These are phyloP conservation scores for Vitis labrusca DNA, from an alignment of 164 flowering plant species.

Conservation along the genomic window DNA sequence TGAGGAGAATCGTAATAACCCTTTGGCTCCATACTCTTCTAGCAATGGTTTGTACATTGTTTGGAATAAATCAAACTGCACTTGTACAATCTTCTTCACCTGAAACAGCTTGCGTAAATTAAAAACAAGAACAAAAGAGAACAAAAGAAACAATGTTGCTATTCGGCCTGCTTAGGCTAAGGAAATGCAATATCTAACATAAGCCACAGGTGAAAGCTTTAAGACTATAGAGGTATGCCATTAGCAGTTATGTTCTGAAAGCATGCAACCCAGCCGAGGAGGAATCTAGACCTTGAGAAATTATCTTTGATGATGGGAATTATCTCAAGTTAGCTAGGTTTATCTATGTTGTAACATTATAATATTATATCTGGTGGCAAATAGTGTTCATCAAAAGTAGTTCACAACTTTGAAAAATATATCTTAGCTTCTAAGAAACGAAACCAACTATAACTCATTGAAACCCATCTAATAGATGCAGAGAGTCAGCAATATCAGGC, in stretches of 20 bases:
- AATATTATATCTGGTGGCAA: neutral
- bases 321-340: neutral
- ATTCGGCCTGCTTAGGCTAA: neutral
- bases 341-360: neutral
- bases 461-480: neutral
- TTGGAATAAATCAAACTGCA: conserved; percentile 62
- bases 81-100: conserved; percentile 77
- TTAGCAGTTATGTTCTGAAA: neutral
- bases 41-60: conserved; percentile 63
- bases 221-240: neutral
- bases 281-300: neutral
- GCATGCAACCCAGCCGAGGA: neutral
- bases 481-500: neutral
- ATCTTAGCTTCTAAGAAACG: neutral
- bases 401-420: neutral
- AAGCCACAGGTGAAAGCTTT: neutral
- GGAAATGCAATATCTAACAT: neutral
- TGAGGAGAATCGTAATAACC: conserved; percentile 45
- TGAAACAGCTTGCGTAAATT: conserved; percentile 19
- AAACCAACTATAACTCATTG: neutral
- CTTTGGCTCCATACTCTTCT: conserved; percentile 54
- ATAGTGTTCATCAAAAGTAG: neutral
- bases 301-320: neutral
- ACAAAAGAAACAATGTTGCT: neutral
- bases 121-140: neutral